These are phyloP conservation scores for Psilocybe mexicana DNA, from an alignment of 1,284 basidiomycete species.

Conservation along the genomic window DNA sequence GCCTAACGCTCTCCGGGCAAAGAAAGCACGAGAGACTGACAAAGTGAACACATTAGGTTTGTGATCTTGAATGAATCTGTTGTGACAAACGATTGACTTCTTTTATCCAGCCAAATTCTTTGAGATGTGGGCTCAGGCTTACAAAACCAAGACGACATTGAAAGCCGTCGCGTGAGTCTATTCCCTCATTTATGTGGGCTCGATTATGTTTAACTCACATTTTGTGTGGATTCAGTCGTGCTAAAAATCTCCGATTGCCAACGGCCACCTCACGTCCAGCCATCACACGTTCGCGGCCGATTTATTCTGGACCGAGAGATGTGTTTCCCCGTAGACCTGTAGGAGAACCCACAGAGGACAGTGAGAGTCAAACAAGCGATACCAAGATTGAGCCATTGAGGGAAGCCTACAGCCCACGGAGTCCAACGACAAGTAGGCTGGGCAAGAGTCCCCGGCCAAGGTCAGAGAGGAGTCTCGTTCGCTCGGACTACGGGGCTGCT, in stretches of 20 bases:
- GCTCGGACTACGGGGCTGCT: slow-evolving; percentile 21
- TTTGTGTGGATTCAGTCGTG: slow-evolving; percentile 32
- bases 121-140: slow-evolving; percentile 63
- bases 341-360: slow-evolving; percentile 8
- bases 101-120: slow-evolving; percentile 52
- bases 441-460: slow-evolving; percentile 11
- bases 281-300: slow-evolving; percentile 14
- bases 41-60: slow-evolving; percentile 58
- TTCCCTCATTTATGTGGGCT: background rate
- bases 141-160: slow-evolving; percentile 68
- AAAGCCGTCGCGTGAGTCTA: slow-evolving; percentile 78
- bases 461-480: slow-evolving; percentile 23
- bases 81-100: slow-evolving; percentile 15
- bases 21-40: slow-evolving; percentile 63
- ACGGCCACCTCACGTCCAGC: slow-evolving; percentile 36
- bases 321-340: slow-evolving; percentile 15
- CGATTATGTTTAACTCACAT: slow-evolving; percentile 1
- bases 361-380: slow-evolving; percentile 16
- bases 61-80: slow-evolving; percentile 25
- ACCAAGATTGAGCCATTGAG: slow-evolving; percentile 4
- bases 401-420: slow-evolving; percentile 12
- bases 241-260: slow-evolving; percentile 70
- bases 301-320: slow-evolving; percentile 14
- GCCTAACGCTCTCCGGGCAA: slow-evolving; percentile 65
- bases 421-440: background rate